phyloP scores from a whole-genome alignment of 1,139 yeast genomes.

The Blastobotrys malaysiensis region DNA sequence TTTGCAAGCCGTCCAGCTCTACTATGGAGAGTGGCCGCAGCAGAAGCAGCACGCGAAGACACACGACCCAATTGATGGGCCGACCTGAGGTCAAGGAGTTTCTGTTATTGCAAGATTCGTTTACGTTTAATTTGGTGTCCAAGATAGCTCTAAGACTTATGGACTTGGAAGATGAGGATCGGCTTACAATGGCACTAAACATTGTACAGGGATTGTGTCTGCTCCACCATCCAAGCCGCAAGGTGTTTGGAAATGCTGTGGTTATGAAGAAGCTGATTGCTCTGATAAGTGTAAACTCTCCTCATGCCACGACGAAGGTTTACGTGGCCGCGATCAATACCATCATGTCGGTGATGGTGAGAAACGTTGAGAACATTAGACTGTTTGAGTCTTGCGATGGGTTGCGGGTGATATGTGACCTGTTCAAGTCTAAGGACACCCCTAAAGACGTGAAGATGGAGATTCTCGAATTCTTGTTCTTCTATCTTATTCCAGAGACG shows the following conservation, averaged over 20 bases:
- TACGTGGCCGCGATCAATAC: slow-evolving; percentile 50
- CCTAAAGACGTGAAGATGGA: slow-evolving; percentile 44
- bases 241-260: slow-evolving; percentile 36
- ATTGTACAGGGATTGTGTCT: slow-evolving; percentile 59
- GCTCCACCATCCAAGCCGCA: slow-evolving; percentile 54
- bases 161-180: slow-evolving; percentile 13
- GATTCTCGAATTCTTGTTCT: slow-evolving; percentile 64
- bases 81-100: slow-evolving; percentile 39
- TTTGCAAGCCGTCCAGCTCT: neutral
- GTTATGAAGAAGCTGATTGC: slow-evolving; percentile 28
- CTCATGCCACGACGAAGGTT: slow-evolving; percentile 20
- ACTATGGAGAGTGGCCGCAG: neutral
- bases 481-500: slow-evolving; percentile 66
- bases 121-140: slow-evolving; percentile 45
- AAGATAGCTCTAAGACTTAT: slow-evolving; percentile 35
- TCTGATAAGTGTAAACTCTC: slow-evolving; percentile 12
- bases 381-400: slow-evolving; percentile 59
- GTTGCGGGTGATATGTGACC: slow-evolving; percentile 45
- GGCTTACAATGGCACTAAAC: slow-evolving; percentile 34
- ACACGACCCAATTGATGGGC: slow-evolving; percentile 7
- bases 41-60: neutral
- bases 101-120: slow-evolving; percentile 45
- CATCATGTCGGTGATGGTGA: slow-evolving; percentile 55
- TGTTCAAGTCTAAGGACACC: slow-evolving; percentile 37
- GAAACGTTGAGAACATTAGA: slow-evolving; percentile 53